Conservation (phyloP, 2,329 filamentous ascomycete genomes). For the Fusarium sp. region DNA sequence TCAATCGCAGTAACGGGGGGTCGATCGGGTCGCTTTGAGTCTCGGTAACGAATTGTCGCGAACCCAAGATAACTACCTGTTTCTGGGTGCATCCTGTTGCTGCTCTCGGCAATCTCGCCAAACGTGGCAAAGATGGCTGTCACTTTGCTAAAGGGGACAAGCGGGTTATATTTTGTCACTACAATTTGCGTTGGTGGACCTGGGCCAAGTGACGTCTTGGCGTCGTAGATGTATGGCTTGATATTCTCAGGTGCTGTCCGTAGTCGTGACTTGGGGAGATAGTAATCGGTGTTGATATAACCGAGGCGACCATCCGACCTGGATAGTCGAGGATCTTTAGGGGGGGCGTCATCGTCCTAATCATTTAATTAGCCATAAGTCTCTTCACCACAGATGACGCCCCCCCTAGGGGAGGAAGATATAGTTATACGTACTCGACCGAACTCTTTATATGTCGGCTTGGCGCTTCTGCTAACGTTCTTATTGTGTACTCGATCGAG, state of each 20-base stretch:
- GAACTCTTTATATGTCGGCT: constrained; percentile 72
- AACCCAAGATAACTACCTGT: constrained; percentile 95
- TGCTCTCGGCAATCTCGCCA: constrained; percentile 89
- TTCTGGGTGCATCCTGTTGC: constrained; percentile 93
- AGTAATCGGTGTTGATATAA: constrained; percentile 77
- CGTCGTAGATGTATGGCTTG: constrained; percentile 83
- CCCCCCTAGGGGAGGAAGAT: constrained; percentile 60
- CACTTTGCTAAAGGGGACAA: constrained; percentile 82
- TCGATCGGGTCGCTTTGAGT: constrained; percentile 63
- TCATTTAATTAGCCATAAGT: constrained; percentile 69
- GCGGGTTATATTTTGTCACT: constrained; percentile 94
- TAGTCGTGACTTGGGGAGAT: constrained; percentile 75
- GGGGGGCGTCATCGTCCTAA: constrained; percentile 82
- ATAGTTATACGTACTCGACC: constrained; percentile 71
- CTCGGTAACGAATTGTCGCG: constrained; percentile 89
- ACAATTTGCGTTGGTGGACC: constrained; percentile 91
- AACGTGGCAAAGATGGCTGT: constrained; percentile 80
- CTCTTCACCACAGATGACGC: constrained; percentile 67
- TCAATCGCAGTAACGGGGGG: constrained; percentile 74
- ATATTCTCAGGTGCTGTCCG: constrained; percentile 81
- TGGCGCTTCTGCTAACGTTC: constrained; percentile 65
- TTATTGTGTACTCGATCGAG: constrained; percentile 62
- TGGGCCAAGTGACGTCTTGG: constrained; percentile 84
- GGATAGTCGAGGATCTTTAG: constrained; percentile 84
- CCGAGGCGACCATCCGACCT: constrained; percentile 69